Base-by-base conservation (phyloP, 2,329 filamentous ascomycete genomes). In the Trichoderma guizhouense region DNA sequence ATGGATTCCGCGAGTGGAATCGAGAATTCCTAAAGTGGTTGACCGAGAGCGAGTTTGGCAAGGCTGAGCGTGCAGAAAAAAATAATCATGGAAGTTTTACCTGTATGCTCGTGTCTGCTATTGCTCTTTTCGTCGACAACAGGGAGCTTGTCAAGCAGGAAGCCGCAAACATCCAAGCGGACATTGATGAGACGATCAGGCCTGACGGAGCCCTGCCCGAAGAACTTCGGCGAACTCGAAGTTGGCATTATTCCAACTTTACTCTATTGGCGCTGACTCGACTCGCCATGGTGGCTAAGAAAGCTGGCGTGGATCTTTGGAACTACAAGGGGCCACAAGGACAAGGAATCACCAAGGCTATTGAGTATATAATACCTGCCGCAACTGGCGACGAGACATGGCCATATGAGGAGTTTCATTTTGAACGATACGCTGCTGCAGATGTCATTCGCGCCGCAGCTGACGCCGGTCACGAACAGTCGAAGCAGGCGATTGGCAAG, bases 221-320 rank as follows among this genome's bases (percentile, higher is more conserved):
- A 32, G 69, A 71, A 55, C 69, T 71, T 12, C 61, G n/a, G 21
- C 62, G 69, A 15, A 71, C 69, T 39, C 69, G 69, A 21, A 71
- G 69, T 39, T 71, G 62, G 69, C 69, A 71, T 18, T 71, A 67
- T 24, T 67, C 69, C 15, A 71, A 65, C 14, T 71, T 71, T n/a
- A 71, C 47, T 2, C 30, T 71, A 18, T 24, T 67, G 12, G 69
- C 69, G 3, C 36, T 71, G 26, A 71, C 62, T 30, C 69, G 69
- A 14, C 69, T 71, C 51, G 69, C 69, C 9, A 67, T 71, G 62
- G 53, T 71, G 14, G 69, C 69, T 21, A 32, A 43, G n/a, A 66
- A 67, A 32, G 69, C 26, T 24, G 69, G 51, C 15, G 26, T 67
- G 14, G 69, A 71, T 28, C 36, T 71, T 26, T 71, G 69, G 69